Conservation (phyloP, 371 early-diverging fungal genomes). For the Mycotypha africana region DNA sequence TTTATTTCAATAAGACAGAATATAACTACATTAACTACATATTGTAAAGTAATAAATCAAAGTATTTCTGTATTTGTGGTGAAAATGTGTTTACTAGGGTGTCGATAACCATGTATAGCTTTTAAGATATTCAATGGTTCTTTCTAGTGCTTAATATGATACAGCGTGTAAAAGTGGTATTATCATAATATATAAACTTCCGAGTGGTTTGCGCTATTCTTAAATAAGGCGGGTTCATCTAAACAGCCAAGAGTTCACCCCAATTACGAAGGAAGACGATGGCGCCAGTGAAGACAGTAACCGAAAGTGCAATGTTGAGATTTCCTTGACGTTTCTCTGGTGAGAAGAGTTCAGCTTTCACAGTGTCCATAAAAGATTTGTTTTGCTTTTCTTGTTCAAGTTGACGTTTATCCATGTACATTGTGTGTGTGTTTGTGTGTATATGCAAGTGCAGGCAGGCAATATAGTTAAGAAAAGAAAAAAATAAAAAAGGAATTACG, state of each 20-base stretch:
- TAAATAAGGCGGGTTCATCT: conserved; percentile 20
- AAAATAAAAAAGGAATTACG: background rate
- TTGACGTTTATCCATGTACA: conserved; percentile 25
- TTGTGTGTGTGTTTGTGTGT: no score
- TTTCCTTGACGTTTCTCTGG: conserved; percentile 54
- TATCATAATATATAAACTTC: background rate
- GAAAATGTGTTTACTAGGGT: no score
- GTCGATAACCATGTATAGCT: no score
- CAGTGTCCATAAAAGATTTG: conserved; percentile 29
- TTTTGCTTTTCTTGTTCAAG: conserved; percentile 24
- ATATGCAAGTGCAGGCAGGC: no score
- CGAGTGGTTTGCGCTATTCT: no score
- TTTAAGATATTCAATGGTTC: no score
- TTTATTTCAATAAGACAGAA: no score
- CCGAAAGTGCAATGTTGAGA: conserved; percentile 56
- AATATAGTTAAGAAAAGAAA: background rate
- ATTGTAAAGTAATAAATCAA: no score
- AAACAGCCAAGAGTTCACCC: conserved; percentile 61
- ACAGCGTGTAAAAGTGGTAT: background rate
- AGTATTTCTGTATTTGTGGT: no score
- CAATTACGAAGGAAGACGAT: conserved; percentile 62
- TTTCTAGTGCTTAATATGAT: background rate
- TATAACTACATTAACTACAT: no score
- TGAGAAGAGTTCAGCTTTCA: conserved; percentile 45
- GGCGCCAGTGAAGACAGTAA: conserved; percentile 58